Evolutionary conservation across 371 early-diverging fungal genomes (phyloP), one percentile per base, ranked within the genome.

Genomic region (Apophysomyces trapeziformis): DNA sequence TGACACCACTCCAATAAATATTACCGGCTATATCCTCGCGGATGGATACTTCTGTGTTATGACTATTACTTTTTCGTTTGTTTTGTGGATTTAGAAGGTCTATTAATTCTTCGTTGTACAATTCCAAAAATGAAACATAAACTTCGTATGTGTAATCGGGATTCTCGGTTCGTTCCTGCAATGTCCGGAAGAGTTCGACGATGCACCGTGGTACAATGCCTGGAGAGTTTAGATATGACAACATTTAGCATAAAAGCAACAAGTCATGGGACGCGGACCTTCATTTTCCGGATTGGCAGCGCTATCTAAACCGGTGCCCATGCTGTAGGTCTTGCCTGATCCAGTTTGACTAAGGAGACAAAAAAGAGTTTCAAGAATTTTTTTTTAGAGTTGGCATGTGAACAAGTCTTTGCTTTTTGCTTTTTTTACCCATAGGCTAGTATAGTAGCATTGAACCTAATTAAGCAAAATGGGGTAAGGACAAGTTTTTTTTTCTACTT

Each of bases 51-150:
- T 82, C 80, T 0, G 65, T 64, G 14, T 69, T 39, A n/a, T 45
- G 57, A 14, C 38, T 50, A 26, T 62, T 65, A 9, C 64, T 68
- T 14, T 62, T 66, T 67, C 60, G 64, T 64, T 67, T 71, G 12
- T 71, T 68, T 44, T 64, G 69, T 38, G 86, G 85, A 57, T 86
- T 87, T 18, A 96, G 78, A 16, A 97, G 85, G 76, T 97, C 96
- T 39, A 90, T 88, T 6, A 97, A 81, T 65, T 95, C 95, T 82
- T 99, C 99, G 77, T 99, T 99, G 84, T 99, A 99, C 36, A 99
- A 79, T 76, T 99, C 99, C n/a, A 98, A 68, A 75, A 93, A 97
- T 57, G 94, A 89, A 8, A 91, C 87, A 46, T 70, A 84, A 35
- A 92, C 86, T 67, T 89, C 84, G 63, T 87, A 90, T 11, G 85